Evolutionary conservation across 768 basidiomycete species (phyloP).

Genomic region (Serpula lacrymans): DNA sequence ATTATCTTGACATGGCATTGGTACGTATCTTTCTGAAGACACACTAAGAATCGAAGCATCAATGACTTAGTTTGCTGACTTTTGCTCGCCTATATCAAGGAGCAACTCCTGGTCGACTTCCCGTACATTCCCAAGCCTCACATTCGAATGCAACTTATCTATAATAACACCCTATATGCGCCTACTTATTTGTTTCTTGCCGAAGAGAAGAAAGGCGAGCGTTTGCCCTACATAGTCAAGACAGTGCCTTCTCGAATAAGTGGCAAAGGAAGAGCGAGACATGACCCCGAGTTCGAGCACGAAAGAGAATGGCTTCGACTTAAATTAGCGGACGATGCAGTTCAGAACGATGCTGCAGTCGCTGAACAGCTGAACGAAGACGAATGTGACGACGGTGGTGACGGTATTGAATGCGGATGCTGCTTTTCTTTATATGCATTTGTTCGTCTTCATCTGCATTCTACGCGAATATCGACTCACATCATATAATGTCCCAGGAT

Average conservation of each 20-base stretch:
- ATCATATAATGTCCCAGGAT: conserved; percentile 40
- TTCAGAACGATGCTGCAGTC: conserved; percentile 21
- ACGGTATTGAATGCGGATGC: conserved; percentile 83
- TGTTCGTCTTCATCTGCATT: conserved; percentile 40
- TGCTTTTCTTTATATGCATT: conserved; percentile 75
- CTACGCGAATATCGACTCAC: background rate
- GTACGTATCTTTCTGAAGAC: no score
- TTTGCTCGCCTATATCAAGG: conserved; percentile 29
- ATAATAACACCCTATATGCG: conserved; percentile 52
- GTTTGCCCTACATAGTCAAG: conserved; percentile 38
- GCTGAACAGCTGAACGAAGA: conserved; percentile 35
- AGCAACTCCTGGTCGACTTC: conserved; percentile 54
- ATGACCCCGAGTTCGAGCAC: conserved; percentile 42
- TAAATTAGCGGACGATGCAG: conserved; percentile 26
- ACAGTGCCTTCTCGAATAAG: conserved; percentile 30
- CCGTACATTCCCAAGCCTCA: conserved; percentile 54
- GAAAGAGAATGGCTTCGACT: conserved; percentile 48
- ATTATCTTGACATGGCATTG: conserved; percentile 51
- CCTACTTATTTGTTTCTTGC: conserved; percentile 57
- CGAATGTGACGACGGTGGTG: conserved; percentile 46
- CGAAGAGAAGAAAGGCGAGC: conserved; percentile 26
- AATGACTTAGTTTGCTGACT: background rate
- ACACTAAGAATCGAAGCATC: conserved; percentile 3
- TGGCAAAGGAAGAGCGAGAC: conserved; percentile 38
- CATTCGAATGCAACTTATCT: conserved; percentile 42